Conservation (phyloP, 345 rosid species). For the Euclidium syriacum region DNA sequence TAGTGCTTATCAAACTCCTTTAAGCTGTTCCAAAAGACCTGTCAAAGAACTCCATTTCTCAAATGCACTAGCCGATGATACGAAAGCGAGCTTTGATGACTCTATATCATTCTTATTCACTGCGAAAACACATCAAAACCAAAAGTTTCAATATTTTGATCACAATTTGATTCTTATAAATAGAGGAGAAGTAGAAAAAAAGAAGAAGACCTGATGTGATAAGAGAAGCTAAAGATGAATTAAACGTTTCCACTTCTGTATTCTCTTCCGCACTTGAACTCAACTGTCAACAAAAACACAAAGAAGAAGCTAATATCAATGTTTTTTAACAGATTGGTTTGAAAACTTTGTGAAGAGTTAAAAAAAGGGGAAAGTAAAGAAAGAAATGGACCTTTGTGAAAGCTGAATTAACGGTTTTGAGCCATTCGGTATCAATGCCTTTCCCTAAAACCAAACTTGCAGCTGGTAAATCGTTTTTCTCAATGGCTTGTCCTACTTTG, state of each 20-base stretch:
- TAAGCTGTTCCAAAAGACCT: slow-evolving; percentile 61
- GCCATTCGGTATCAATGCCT: slow-evolving; percentile 67
- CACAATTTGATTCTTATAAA: slow-evolving; percentile 1
- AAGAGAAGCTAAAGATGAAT: slow-evolving; percentile 69
- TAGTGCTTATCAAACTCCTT: slow-evolving; percentile 48
- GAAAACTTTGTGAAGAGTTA: not conserved
- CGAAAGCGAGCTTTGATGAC: slow-evolving; percentile 72
- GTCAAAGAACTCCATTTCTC: slow-evolving; percentile 78
- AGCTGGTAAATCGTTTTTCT: slow-evolving; percentile 60
- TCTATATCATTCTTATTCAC: slow-evolving; percentile 64
- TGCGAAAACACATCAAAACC: slow-evolving; percentile 27
- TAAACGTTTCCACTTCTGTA: slow-evolving; percentile 63
- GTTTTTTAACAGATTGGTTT: not conserved
- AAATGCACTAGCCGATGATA: slow-evolving; percentile 71
- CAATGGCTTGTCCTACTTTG: slow-evolving; percentile 88
- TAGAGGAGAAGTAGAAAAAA: not conserved
- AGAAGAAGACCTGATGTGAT: slow-evolving; percentile 63
- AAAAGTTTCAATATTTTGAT: not conserved
- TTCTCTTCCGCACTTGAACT: slow-evolving; percentile 65
- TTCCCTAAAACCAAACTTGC: slow-evolving; percentile 76
- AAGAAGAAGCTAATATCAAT: not conserved
- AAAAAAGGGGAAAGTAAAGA: not conserved
- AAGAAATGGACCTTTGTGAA: slow-evolving; percentile 59
- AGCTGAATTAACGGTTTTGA: slow-evolving; percentile 59
- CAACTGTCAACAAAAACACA: slow-evolving; percentile 42